Conservation (phyloP, 192 early-diverging fungal genomes). For the Dispira simplex region DNA sequence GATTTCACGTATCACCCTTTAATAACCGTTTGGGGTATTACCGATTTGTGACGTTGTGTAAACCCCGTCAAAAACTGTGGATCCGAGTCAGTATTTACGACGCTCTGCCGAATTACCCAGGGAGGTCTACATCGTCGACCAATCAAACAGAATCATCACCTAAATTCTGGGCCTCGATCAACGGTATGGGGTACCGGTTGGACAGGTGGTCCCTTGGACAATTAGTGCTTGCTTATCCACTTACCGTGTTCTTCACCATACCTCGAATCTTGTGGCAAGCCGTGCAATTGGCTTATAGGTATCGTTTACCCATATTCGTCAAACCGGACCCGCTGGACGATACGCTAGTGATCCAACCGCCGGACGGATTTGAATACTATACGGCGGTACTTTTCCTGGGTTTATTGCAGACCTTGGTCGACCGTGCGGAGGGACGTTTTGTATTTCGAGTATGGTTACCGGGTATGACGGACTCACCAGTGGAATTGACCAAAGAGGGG, state of each 20-base stretch:
- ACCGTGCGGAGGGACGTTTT: too few species aligned
- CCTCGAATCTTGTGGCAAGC: slow-evolving; percentile 39
- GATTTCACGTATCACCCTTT: slow-evolving; percentile 22
- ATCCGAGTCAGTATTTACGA: slow-evolving; percentile 7
- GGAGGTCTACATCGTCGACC: neutral
- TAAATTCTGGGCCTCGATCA: slow-evolving; percentile 16
- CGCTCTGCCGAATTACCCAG: neutral
- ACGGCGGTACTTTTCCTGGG: too few species aligned
- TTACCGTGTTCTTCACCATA: slow-evolving; percentile 33
- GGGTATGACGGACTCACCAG: too few species aligned
- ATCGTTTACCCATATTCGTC: slow-evolving; percentile 29
- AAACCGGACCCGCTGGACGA: slow-evolving; percentile 20
- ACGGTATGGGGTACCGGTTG: slow-evolving; percentile 12
- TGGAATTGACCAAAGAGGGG: too few species aligned
- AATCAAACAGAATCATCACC: neutral
- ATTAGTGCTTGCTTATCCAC: slow-evolving; percentile 22
- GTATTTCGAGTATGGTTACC: too few species aligned
- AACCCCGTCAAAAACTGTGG: slow-evolving; percentile 3
- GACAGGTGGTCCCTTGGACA: slow-evolving; percentile 10
- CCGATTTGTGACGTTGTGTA: slow-evolving; percentile 2
- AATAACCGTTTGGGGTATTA: slow-evolving; percentile 19
- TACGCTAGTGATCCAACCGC: too few species aligned
- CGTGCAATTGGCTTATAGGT: slow-evolving; percentile 23
- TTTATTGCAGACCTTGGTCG: too few species aligned
- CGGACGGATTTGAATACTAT: too few species aligned